These are phyloP conservation scores for Psilocybe cubensis DNA, from an alignment of 768 basidiomycete species.

Conservation along the genomic window DNA sequence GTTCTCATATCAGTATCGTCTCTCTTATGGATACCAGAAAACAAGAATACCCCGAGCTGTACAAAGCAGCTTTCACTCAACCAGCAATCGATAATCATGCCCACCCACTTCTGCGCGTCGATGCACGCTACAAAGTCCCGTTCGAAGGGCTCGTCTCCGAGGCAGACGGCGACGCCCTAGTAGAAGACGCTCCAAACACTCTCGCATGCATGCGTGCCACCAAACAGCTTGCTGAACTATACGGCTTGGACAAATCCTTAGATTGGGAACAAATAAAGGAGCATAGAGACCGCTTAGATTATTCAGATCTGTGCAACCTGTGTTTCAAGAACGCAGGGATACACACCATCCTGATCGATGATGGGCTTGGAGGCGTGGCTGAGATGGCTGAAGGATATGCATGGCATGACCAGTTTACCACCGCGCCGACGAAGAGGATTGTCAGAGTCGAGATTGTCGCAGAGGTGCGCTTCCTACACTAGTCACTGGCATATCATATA, in stretches of 20 bases:
- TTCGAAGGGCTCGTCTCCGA: conserved; percentile 73
- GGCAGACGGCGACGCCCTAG: conserved; percentile 55
- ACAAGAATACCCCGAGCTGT: conserved; percentile 22
- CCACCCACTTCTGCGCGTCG: conserved; percentile 63
- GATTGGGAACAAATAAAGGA: conserved; percentile 68
- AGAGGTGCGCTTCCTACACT: conserved; percentile 49
- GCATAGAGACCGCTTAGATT: conserved; percentile 45
- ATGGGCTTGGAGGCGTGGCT: conserved; percentile 58
- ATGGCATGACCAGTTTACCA: conserved; percentile 69
- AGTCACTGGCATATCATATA: not conserved
- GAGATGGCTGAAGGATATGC: conserved; percentile 50
- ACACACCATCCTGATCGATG: conserved; percentile 73
- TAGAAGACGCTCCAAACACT: conserved; percentile 54
- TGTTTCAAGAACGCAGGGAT: conserved; percentile 63
- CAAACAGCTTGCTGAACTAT: conserved; percentile 55
- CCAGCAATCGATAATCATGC: conserved; percentile 83
- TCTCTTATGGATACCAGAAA: too few relatives aligned
- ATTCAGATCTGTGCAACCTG: conserved; percentile 57
- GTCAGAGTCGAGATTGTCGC: conserved; percentile 72
- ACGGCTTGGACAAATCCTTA: conserved; percentile 41
- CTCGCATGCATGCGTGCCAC: conserved; percentile 63
- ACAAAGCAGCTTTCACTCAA: conserved; percentile 32
- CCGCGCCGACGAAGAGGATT: conserved; percentile 57
- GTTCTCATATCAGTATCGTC: too few relatives aligned
- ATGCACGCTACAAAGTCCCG: conserved; percentile 47